Evolutionary conservation across 1,284 basidiomycete genomes (phyloP).

Genomic region (Leccinum pachyderme): DNA sequence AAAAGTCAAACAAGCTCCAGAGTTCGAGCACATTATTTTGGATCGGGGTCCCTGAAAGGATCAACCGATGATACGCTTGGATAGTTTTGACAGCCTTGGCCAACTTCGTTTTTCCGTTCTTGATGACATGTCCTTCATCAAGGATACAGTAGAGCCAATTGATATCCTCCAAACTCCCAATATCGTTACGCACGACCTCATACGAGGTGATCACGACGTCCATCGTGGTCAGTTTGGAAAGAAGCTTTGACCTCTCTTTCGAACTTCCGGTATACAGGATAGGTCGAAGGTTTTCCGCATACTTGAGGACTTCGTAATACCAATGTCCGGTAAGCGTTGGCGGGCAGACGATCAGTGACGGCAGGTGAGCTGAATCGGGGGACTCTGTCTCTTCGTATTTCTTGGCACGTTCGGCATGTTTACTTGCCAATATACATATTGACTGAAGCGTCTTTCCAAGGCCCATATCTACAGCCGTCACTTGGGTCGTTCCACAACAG

Average conservation of each 20-base stretch:
- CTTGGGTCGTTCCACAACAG: background rate
- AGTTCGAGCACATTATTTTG: slow-evolving; percentile 99
- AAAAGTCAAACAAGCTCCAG: slow-evolving; percentile 98
- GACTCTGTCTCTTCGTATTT: slow-evolving; percentile 67
- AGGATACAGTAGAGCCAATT: slow-evolving; percentile 97
- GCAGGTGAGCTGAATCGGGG: slow-evolving; percentile 82
- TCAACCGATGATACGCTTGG: slow-evolving; percentile 87
- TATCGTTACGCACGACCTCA: slow-evolving; percentile 96
- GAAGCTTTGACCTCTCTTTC: slow-evolving; percentile 76
- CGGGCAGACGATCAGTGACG: slow-evolving; percentile 95
- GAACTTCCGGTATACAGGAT: slow-evolving; percentile 90
- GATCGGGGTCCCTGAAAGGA: slow-evolving; percentile 96
- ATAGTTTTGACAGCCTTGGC: slow-evolving; percentile 95
- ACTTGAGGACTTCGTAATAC: slow-evolving; percentile 97
- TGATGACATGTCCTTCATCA: slow-evolving; percentile 99
- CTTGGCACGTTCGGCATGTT: slow-evolving; percentile 85
- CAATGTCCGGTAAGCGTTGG: slow-evolving; percentile 98
- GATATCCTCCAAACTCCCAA: slow-evolving; percentile 69
- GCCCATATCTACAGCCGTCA: slow-evolving; percentile 81
- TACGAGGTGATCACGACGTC: slow-evolving; percentile 97
- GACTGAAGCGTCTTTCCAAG: slow-evolving; percentile 98
- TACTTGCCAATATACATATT: slow-evolving; percentile 95
- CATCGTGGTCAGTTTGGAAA: slow-evolving; percentile 64
- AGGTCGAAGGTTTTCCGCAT: slow-evolving; percentile 82
- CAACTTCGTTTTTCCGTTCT: slow-evolving; percentile 97